These are phyloP conservation scores for Scutellaria galericulata DNA, from an alignment of 257 asterid genomes.

Conservation along the genomic window DNA sequence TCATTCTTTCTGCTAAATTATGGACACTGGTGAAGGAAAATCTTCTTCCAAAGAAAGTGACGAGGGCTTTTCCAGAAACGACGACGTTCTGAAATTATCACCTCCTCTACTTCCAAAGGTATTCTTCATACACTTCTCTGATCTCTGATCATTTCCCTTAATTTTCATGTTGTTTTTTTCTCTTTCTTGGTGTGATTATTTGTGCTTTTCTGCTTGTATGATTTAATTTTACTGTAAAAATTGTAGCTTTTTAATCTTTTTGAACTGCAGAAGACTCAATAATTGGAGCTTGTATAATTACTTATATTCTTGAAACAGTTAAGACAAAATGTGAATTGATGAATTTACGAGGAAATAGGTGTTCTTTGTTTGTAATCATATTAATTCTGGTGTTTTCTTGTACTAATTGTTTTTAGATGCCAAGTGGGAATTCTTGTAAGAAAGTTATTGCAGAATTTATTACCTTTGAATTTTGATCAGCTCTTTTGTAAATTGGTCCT, in stretches of 20 bases:
- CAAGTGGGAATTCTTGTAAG: neutral
- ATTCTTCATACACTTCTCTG: conserved; percentile 4
- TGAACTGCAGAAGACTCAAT: conserved; percentile 20
- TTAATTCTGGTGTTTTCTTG: neutral
- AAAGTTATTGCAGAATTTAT: neutral
- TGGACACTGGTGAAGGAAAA: conserved; percentile 54
- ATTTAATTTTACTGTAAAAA: conserved; percentile 21
- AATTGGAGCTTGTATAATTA: neutral
- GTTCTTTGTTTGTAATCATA: neutral
- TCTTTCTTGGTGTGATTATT: conserved; percentile 2
- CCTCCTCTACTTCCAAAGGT: conserved; percentile 48
- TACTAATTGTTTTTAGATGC: neutral
- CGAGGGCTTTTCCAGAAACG: conserved; percentile 41
- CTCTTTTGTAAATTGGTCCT: neutral
- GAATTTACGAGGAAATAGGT: conserved; percentile 7
- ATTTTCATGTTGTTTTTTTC: conserved; percentile 18
- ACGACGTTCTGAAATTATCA: conserved; percentile 27
- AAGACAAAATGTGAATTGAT: neutral
- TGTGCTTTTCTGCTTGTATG: conserved; percentile 1
- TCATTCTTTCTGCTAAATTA: conserved; percentile 28
- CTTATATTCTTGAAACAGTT: neutral
- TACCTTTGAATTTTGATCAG: neutral
- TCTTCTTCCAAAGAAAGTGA: conserved; percentile 42
- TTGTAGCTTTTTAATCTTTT: conserved; percentile 30
- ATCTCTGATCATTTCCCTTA: conserved; percentile 4